Conservation (phyloP, 441 rosid genomes). For the Dalechampia spathulata region DNA sequence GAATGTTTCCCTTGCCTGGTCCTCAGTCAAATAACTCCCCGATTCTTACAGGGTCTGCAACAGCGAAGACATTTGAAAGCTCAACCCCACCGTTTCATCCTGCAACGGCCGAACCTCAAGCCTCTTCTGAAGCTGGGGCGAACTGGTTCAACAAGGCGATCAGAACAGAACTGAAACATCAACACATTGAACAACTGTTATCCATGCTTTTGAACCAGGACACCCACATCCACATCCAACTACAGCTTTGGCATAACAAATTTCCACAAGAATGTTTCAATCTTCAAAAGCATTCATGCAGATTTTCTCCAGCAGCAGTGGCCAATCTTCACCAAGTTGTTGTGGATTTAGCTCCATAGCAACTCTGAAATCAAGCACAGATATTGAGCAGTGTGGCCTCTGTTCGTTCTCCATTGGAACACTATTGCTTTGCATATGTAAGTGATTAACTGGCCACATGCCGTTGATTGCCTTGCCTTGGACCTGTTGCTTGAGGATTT, state of each 20-base stretch:
- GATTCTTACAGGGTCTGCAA: no score
- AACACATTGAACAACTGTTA: no score
- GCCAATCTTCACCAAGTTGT: conserved; percentile 94
- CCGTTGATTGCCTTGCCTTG: conserved; percentile 47
- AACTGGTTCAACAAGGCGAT: conserved; percentile 27
- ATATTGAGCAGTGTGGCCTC: conserved; percentile 35
- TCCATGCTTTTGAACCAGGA: no score
- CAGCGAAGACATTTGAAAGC: no score
- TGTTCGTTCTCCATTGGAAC: conserved; percentile 42
- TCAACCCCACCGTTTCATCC: conserved; percentile 25
- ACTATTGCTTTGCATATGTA: conserved; percentile 25
- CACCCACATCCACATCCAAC: no score
- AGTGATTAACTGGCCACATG: conserved; percentile 49
- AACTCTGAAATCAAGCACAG: conserved; percentile 75
- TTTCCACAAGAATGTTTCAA: conserved; percentile 32
- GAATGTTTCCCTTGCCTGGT: conserved; percentile 32
- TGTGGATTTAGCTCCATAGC: conserved; percentile 89
- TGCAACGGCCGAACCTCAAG: conserved; percentile 27
- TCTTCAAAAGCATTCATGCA: conserved; percentile 50
- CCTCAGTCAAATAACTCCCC: conserved; percentile 31
- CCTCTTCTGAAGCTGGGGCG: conserved; percentile 22
- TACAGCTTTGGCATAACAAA: conserved; percentile 23
- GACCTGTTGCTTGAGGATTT: conserved; percentile 45
- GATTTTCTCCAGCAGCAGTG: conserved; percentile 69
- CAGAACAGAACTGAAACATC: conserved; percentile 16